These are phyloP conservation scores for Phallus indusiatus DNA, from an alignment of 768 basidiomycete species.

Conservation along the genomic window DNA sequence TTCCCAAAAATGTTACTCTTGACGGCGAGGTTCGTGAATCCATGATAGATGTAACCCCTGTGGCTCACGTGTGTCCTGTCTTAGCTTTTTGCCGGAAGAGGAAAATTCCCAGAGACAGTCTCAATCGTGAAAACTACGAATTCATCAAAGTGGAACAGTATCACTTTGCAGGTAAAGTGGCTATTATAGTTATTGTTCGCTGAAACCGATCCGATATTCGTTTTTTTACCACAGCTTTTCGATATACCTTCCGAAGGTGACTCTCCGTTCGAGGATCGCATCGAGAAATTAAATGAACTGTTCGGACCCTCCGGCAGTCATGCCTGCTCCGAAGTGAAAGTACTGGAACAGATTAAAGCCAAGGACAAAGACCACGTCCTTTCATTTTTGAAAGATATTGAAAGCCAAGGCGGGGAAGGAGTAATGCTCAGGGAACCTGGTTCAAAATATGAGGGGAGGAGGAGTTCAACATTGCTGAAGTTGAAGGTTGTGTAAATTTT, in stretches of 20 bases:
- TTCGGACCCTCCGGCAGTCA: constrained; percentile 35
- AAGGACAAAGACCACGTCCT: constrained; percentile 41
- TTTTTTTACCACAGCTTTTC: constrained; percentile 38
- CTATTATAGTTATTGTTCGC: neutral
- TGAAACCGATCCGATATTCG: neutral
- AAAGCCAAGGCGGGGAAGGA: constrained; percentile 47
- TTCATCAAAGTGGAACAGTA: constrained; percentile 46
- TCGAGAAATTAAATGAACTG: constrained; percentile 28
- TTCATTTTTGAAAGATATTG: constrained; percentile 44
- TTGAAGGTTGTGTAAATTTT: constrained; percentile 35
- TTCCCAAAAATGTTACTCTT: constrained; percentile 45
- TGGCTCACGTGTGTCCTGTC: neutral
- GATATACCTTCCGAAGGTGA: constrained; percentile 43
- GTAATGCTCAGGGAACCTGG: constrained; percentile 45
- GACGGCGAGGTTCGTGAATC: constrained; percentile 34
- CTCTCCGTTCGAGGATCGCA: constrained; percentile 42
- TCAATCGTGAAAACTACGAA: constrained; percentile 51
- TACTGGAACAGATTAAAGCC: constrained; percentile 41
- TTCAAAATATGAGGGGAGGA: constrained; percentile 42
- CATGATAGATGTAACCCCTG: neutral
- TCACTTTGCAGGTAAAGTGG: constrained; percentile 38
- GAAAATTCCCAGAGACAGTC: constrained; percentile 47
- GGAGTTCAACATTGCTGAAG: constrained; percentile 42
- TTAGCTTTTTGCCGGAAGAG: constrained; percentile 43
- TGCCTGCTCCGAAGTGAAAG: constrained; percentile 30